Evolutionary conservation across 371 early-diverging fungal genomes (phyloP).

Genomic region (Mucor lusitanicus): DNA sequence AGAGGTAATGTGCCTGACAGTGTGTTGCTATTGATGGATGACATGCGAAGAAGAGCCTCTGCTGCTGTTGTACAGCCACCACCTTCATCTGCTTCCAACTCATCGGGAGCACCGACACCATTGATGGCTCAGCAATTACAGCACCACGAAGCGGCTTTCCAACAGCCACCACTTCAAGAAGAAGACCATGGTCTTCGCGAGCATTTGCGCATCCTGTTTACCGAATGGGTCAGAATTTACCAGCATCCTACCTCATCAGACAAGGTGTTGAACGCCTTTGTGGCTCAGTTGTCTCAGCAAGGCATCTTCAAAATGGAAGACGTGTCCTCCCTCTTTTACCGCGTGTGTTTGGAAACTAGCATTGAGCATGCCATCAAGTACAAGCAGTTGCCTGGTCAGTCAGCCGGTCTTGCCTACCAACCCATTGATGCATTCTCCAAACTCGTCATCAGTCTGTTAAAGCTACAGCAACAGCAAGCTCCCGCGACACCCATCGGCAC

Average conservation of each 20-base stretch:
- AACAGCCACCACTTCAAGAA: conserved; percentile 19
- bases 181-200: conserved; percentile 59
- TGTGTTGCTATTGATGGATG: conserved; percentile 51
- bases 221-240: conserved; percentile 90
- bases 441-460: conserved; percentile 72
- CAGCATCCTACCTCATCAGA: conserved; percentile 83
- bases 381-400: conserved; percentile 48
- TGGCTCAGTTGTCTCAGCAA: conserved; percentile 76
- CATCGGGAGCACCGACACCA: conserved; percentile 10
- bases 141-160: not conserved
- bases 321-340: conserved; percentile 83
- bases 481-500: conserved; percentile 21
- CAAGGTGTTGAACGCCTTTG: conserved; percentile 63
- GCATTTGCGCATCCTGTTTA: conserved; percentile 71
- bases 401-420: conserved; percentile 62
- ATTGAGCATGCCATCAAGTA: conserved; percentile 75
- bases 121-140: conserved; percentile 18
- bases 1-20: conserved; percentile 70
- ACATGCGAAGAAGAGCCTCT: conserved; percentile 23
- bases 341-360: conserved; percentile 83
- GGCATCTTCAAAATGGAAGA: conserved; percentile 77
- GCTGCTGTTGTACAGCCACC: not conserved
- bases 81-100: conserved; percentile 3
- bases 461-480: conserved; percentile 32
- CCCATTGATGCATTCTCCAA: conserved; percentile 86